These are phyloP conservation scores for Clonostachys chloroleuca DNA, from an alignment of 2,329 filamentous ascomycete genomes.

Conservation along the genomic window DNA sequence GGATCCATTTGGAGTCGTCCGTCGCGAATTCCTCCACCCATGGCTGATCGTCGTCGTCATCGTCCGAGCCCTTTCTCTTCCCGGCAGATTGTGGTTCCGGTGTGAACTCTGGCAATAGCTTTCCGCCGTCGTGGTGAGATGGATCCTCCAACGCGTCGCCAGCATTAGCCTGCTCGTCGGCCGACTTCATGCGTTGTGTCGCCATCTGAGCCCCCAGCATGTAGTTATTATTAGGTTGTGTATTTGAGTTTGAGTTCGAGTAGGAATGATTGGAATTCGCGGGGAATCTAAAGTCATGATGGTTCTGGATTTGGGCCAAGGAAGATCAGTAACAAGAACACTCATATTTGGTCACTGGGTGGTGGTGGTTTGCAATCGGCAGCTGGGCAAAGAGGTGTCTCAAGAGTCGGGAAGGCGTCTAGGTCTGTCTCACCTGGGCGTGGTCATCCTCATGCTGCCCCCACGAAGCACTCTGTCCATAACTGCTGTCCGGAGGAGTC, in stretches of 20 bases:
- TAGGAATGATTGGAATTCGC: background rate
- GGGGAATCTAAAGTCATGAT: slow-evolving; percentile 10
- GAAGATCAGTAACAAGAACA: no score
- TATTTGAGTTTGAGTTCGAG: background rate
- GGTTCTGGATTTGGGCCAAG: background rate
- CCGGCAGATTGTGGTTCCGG: slow-evolving; percentile 11
- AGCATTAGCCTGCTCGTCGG: slow-evolving; percentile 17
- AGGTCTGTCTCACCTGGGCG: slow-evolving; percentile 26
- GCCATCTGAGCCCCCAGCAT: slow-evolving; percentile 9
- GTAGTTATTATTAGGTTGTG: background rate
- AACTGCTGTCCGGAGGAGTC: slow-evolving; percentile 42
- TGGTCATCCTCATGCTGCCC: slow-evolving; percentile 17
- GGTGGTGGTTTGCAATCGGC: no score
- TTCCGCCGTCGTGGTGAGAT: slow-evolving; percentile 8
- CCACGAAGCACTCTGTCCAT: slow-evolving; percentile 43
- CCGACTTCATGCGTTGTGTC: slow-evolving; percentile 28
- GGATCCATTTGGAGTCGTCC: slow-evolving; percentile 77
- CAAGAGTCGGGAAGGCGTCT: no score
- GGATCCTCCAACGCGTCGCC: no score
- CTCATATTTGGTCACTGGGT: no score
- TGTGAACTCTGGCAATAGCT: slow-evolving; percentile 11
- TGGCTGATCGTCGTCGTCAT: slow-evolving; percentile 11
- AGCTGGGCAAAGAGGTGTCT: no score
- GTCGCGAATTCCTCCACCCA: slow-evolving; percentile 21
- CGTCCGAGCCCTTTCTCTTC: slow-evolving; percentile 13